A percentile compares a stretch with the other conserved stretches of the same genome.
phyloP scores from a whole-genome alignment of 139 green algal genomes.

The Coccomyxa sp. region DNA sequence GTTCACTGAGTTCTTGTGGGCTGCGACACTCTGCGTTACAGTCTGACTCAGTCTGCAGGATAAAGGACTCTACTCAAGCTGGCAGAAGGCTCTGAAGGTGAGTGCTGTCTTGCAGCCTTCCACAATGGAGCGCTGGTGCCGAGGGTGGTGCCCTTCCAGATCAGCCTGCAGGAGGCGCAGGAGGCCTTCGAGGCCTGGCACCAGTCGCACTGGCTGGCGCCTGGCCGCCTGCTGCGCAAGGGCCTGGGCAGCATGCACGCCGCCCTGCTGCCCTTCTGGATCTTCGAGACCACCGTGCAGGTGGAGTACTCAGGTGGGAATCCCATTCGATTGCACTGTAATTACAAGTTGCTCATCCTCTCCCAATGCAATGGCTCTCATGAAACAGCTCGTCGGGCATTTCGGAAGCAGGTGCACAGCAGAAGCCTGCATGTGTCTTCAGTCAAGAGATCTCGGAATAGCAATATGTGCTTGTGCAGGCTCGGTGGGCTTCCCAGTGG shows the following conservation, averaged over 20 bases:
- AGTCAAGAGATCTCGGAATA: no score
- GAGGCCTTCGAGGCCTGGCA: constrained; percentile 21
- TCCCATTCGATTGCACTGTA: background rate
- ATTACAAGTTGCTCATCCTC: no score
- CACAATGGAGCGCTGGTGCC: background rate
- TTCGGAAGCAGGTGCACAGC: no score
- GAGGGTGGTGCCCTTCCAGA: constrained; percentile 11
- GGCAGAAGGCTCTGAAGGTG: background rate
- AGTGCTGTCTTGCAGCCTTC: background rate
- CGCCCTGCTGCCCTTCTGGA: constrained; percentile 45
- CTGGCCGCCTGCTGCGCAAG: constrained; percentile 18
- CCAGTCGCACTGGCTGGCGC: constrained; percentile 23
- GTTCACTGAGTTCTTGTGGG: no score
- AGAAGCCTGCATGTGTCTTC: no score
- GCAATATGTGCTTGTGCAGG: background rate
- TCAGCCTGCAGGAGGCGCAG: constrained; percentile 10
- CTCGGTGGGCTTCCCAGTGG: background rate
- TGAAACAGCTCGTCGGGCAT: no score
- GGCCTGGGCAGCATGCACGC: constrained; percentile 14
- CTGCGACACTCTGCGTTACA: no score
- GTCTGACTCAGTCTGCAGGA: no score
- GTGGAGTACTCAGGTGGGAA: constrained; percentile 16
- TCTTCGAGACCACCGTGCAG: constrained; percentile 36
- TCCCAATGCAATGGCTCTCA: no score
- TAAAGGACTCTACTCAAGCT: no score